phyloP scores from a whole-genome alignment of 1,284 basidiomycete genomes.

The Sphagnurus paluster region DNA sequence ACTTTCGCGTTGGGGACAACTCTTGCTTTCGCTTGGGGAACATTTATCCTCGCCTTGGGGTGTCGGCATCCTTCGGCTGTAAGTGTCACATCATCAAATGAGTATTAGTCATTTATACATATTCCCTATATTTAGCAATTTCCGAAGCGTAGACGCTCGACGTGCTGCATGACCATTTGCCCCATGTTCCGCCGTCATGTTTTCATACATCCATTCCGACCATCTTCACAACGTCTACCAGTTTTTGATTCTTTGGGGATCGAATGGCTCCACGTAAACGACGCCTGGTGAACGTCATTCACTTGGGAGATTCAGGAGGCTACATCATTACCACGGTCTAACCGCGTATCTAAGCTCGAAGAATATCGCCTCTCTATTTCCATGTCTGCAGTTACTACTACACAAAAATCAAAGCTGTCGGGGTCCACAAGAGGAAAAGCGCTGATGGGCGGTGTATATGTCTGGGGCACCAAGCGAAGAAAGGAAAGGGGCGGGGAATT shows the following conservation, averaged over 20 bases:
- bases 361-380: background rate
- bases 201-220: too few species aligned
- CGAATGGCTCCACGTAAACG: too few species aligned
- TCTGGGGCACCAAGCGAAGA: background rate
- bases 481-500: background rate
- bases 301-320: too few species aligned
- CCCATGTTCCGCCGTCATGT: too few species aligned
- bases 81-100: constrained; percentile 9
- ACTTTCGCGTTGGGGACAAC: constrained; percentile 20
- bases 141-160: background rate
- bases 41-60: constrained; percentile 17
- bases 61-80: constrained; percentile 18
- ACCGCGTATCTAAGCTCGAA: too few species aligned
- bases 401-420: background rate
- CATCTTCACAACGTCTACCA: too few species aligned
- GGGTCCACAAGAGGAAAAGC: background rate
- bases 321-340: too few species aligned
- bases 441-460: background rate
- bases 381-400: background rate
- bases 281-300: too few species aligned
- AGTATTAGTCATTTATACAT: background rate
- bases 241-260: background rate
- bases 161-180: background rate
- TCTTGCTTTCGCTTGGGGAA: constrained; percentile 21
- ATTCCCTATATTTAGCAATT: background rate